Evolutionary conservation across 2,329 filamentous ascomycete species (phyloP).

Genomic region (Allantophomopsis cytisporea): DNA sequence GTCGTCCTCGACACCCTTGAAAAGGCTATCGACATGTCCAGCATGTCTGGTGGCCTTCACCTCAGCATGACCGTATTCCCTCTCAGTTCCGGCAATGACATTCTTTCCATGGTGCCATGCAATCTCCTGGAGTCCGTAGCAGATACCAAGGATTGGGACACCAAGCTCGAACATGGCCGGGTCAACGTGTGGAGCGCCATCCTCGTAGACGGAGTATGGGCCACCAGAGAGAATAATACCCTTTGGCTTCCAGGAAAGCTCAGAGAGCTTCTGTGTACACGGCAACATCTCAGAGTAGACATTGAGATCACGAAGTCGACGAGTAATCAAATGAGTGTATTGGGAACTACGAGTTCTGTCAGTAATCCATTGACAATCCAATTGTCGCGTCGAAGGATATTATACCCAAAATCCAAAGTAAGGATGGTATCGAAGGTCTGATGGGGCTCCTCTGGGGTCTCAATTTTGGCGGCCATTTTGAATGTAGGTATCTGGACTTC

Average conservation of each 20-base stretch:
- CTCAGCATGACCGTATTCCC: constrained; percentile 60
- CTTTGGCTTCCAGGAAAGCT: constrained; percentile 67
- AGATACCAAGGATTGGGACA: constrained; percentile 37
- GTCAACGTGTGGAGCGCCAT: constrained; percentile 66
- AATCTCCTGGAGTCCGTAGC: constrained; percentile 50
- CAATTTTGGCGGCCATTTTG: constrained; percentile 1
- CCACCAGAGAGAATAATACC: constrained; percentile 71
- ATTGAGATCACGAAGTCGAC: constrained; percentile 64
- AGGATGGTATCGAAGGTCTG: constrained; percentile 39
- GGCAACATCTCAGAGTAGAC: constrained; percentile 82
- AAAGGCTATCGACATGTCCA: constrained; percentile 62
- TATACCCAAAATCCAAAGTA: constrained; percentile 52
- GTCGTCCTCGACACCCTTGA: constrained; percentile 58
- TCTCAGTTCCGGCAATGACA: constrained; percentile 45
- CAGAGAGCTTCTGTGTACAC: constrained; percentile 69
- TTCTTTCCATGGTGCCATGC: constrained; percentile 56
- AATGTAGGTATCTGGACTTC: background rate
- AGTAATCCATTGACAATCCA: no score
- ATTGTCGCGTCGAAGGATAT: no score
- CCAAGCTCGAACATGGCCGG: constrained; percentile 66
- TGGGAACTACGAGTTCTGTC: constrained; percentile 31
- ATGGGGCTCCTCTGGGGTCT: background rate
- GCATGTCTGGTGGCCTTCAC: constrained; percentile 45
- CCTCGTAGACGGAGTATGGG: constrained; percentile 67
- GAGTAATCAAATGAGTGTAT: constrained; percentile 61